Percentiles rank a stretch among this genome's conserved stretches.
These are phyloP conservation scores for Sporothrix variecibatus DNA, from an alignment of 2,329 filamentous ascomycete genomes.

Conservation along the genomic window DNA sequence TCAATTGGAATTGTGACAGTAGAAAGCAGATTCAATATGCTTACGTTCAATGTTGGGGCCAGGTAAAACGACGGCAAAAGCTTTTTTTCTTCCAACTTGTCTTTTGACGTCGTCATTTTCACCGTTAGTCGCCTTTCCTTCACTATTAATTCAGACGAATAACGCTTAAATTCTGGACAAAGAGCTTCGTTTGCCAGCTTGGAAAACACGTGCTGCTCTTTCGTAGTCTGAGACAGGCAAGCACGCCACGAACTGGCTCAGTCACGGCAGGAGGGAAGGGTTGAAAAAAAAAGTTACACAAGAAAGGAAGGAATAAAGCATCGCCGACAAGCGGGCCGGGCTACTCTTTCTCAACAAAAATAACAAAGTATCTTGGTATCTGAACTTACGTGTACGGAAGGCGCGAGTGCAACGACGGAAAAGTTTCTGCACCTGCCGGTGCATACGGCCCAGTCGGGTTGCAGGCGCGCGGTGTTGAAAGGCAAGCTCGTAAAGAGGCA, in stretches of 20 bases:
- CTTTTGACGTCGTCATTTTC: not conserved
- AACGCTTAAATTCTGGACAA: not conserved
- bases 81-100: not conserved
- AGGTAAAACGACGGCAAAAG: not conserved
- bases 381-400: not conserved
- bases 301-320: not conserved
- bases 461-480: not conserved
- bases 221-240: constrained; percentile 12
- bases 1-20: not conserved
- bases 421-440: not conserved
- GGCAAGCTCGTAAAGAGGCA: not conserved
- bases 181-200: not conserved
- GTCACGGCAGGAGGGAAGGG: constrained; percentile 1
- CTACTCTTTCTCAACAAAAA: not conserved
- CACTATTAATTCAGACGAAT: not conserved
- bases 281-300: not conserved
- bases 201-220: constrained; percentile 8
- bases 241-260: constrained; percentile 15
- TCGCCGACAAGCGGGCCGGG: not conserved
- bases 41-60: not conserved
- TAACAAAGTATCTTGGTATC: not conserved
- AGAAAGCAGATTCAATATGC: not conserved
- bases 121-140: not conserved
- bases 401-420: not conserved
- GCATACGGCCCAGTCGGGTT: not conserved